Evolutionary conservation across 1,284 basidiomycete genomes (phyloP), one percentile per base, ranked within the genome.

Genomic region (Hymenochaete sp.): DNA sequence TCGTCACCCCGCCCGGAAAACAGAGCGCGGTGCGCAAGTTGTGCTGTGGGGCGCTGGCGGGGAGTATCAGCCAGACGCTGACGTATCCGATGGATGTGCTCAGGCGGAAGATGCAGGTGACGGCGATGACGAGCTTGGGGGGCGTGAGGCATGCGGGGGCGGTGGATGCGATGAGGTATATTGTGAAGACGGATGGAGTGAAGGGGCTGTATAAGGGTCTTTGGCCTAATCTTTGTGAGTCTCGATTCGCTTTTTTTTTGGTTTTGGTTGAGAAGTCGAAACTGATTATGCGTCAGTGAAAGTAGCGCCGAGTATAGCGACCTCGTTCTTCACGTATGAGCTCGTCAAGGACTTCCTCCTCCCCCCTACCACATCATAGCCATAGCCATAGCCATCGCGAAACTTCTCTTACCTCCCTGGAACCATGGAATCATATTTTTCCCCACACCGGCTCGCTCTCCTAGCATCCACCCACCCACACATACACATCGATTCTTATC

Each of bases 41-140:
- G 57, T 51, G 65, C 6, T 90, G 87, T 50, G 86, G 86, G 44
- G 86, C 87, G 33, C 63, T 89, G 52, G 86, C 83, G 79, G 84
- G 86, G 19, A 77, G 82, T 16, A 84, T 96, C 55, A 91, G 88
- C 24, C 90, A 98, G 62, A 91, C 92, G 27, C 65, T 97, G 56
- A 98, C 95, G 5, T 97, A 96, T 60, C 95, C 95, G 0, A 87
- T 97, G 57, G 95, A 98, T 61, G 91, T 98, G 1, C 65, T 98
- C 44, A 73, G 95, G 33, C 72, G 95, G 41, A 92, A 96, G 66
- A 93, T 98, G 85, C 95, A 98, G 62, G 89, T 95, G 46, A 79
- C 82, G 1, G 95, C 93, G 1, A 84, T 97, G 82, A 65, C 73
- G 46, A 66, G 73, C 49, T 57, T 82, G 48, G n/a, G n/a, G n/a